Base-by-base conservation (phyloP, 495 filamentous ascomycete genomes). In the Amorphotheca resinae region DNA sequence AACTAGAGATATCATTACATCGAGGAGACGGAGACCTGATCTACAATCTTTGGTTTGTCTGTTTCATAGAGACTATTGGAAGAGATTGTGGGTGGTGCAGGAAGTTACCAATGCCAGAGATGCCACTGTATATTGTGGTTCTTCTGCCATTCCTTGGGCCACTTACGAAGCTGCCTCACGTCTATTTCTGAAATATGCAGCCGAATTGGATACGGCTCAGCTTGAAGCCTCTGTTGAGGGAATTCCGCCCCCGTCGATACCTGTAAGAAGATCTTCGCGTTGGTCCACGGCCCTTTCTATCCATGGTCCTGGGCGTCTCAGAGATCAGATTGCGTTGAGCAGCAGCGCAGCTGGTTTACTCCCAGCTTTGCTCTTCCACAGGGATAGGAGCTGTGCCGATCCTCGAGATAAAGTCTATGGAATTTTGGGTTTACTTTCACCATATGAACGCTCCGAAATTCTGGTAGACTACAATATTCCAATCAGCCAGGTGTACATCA, bases 61-160 rank as follows among this genome's bases (percentile, higher is more conserved):
- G 5, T 61, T 59, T 34, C 52, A 63, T 35, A 46, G 60, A 20
- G 44, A 57, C 30, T 63, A 60, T 41, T 63, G 59, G 59, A 48
- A 23, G 14, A 37, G 57, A 31, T 33, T 60, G 2, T 62, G 59
- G 59, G 46, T 61, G 9, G 57, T 61, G 8, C 59, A 59, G 42
- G 59, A 59, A 32, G 47, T 59, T 9, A 48, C 50, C 41, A 55
- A 56, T 44, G 56, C 54, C 0, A 47, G 41, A 18, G 18, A 44
- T 12, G 47, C 56, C 20, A 41, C 26, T 12, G 52, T 61, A 4
- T 56, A 56, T 38, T 61, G 59, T 33, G 56, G 59, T 11, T 36
- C 45, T 4, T 9, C 9, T 5, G 37, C 16, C 7, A 23, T 53
- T 9, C 44, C 46, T 16, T 60, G 45, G 48, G 14, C 0, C 8